Base-by-base conservation (phyloP, 2,329 filamentous ascomycete genomes). In the Thelonectria blattea region DNA sequence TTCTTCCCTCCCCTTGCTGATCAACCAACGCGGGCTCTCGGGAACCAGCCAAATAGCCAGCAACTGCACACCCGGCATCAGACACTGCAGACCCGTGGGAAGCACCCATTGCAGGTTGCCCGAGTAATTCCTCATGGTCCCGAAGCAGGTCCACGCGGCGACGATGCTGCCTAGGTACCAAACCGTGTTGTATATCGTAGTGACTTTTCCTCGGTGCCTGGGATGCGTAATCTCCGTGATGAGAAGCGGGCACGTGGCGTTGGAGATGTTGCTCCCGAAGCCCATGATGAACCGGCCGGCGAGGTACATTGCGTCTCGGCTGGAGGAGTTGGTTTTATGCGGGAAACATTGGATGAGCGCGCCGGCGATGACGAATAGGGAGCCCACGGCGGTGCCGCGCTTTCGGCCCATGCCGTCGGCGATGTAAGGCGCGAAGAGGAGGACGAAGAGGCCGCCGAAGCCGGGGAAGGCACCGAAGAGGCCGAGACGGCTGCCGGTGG, bases 131-230 rank as follows among this genome's bases (percentile, higher is more conserved):
- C 52, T 12, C 1, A 68, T 7, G 0, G 66, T 70, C 0, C 68
- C 68, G 15, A 69, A 70, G 18, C 66, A 68, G 0, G 50, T 47
- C 68, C 66, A 70, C 0, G 68, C 68, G 0, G 68, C 68, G 0
- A 70, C 58, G 3, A 70, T 68, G 10, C 60, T 65, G 0, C 68
- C 68, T 3, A 71, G 54, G 15, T 70, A 69, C 65, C 66, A 70
- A 2, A 68, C 55, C 0, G 68, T 70, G 22, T 71, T 71, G 7
- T 71, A 71, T 1, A 71, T 55, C 1, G 68, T 68, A 4, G 68
- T 71, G 6, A 71, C 58, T 3, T 43, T 61, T 2, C 66, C 68
- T 41, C 68, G 61, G 1, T 71, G 68, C 3, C 58, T 52, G 0
- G 68, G 68, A 3, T 70, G 66, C 1, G 68, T 43, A 17, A 70